phyloP scores from a whole-genome alignment of 2,329 filamentous ascomycete species.

The Arthrinium phaeospermum region DNA sequence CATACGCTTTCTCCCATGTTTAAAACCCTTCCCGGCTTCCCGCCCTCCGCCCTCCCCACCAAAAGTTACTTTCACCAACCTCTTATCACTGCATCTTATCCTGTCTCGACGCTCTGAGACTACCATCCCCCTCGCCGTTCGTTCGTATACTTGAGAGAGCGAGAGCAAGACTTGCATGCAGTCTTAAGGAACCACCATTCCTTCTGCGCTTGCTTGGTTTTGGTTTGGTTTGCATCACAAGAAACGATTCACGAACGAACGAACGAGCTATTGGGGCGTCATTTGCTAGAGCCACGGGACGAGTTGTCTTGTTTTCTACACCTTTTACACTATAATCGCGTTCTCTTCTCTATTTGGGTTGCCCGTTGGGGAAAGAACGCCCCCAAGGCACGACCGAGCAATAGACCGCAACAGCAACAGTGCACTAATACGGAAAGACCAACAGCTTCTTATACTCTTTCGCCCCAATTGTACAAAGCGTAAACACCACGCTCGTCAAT shows the following conservation, averaged over 20 bases:
- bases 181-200: constrained; percentile 16
- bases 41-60: constrained; percentile 19
- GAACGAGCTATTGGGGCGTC: neutral
- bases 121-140: neutral
- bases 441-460: constrained; percentile 19
- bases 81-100: constrained; percentile 20
- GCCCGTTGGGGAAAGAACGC: neutral
- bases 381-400: constrained; percentile 3
- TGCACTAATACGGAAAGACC: constrained; percentile 14
- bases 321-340: constrained; percentile 8
- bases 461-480: neutral
- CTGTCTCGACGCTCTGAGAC: constrained; percentile 13
- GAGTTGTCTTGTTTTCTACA: constrained; percentile 13
- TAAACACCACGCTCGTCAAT: constrained; percentile 5
- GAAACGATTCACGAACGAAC: neutral
- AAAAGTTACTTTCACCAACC: constrained; percentile 21
- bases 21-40: constrained; percentile 21
- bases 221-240: neutral
- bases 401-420: constrained; percentile 11
- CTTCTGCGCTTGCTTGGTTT: constrained; percentile 9
- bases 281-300: constrained; percentile 13
- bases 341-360: neutral
- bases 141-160: neutral
- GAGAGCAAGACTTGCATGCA: constrained; percentile 19
- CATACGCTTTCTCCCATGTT: neutral